Evolutionary conservation across 2,329 filamentous ascomycete genomes (phyloP).

Genomic region (Diaporthe humulicola): DNA sequence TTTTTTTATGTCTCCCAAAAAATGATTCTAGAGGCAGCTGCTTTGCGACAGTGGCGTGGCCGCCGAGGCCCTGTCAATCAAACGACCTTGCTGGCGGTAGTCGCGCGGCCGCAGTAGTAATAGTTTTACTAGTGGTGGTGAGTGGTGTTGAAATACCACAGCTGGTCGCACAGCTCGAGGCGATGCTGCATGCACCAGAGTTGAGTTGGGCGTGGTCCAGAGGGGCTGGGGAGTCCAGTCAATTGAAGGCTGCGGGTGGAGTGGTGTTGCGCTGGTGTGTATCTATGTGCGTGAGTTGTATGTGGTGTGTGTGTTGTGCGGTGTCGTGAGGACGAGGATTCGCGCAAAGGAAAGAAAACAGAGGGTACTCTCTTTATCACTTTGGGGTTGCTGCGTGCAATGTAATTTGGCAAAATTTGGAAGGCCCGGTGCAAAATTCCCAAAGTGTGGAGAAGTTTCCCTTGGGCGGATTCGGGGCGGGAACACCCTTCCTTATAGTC

Average conservation of each 20-base stretch:
- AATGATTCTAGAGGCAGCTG: not conserved
- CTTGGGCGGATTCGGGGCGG: constrained; percentile 33
- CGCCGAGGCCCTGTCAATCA: not conserved
- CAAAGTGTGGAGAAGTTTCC: constrained; percentile 38
- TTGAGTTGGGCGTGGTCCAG: constrained; percentile 1
- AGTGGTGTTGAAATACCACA: not conserved
- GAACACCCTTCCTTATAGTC: constrained; percentile 36
- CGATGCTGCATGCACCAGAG: constrained; percentile 22
- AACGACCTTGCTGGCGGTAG: not conserved
- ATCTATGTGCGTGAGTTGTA: not conserved
- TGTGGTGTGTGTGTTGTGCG: not conserved
- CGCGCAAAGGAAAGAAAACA: constrained; percentile 23
- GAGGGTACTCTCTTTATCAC: constrained; percentile 13
- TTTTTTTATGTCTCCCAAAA: not conserved
- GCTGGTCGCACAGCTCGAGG: not conserved
- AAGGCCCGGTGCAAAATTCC: constrained; percentile 34
- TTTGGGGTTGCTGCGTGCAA: constrained; percentile 30
- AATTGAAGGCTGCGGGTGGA: constrained; percentile 9
- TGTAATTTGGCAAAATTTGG: constrained; percentile 34
- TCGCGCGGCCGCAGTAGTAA: not conserved
- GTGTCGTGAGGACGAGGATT: constrained; percentile 10
- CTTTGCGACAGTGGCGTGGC: not conserved
- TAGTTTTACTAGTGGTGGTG: not conserved
- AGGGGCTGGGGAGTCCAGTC: not conserved
- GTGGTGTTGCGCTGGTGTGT: not conserved